These are phyloP conservation scores for Candida yuanshanica DNA, from an alignment of 805 yeast genomes.

Conservation along the genomic window DNA sequence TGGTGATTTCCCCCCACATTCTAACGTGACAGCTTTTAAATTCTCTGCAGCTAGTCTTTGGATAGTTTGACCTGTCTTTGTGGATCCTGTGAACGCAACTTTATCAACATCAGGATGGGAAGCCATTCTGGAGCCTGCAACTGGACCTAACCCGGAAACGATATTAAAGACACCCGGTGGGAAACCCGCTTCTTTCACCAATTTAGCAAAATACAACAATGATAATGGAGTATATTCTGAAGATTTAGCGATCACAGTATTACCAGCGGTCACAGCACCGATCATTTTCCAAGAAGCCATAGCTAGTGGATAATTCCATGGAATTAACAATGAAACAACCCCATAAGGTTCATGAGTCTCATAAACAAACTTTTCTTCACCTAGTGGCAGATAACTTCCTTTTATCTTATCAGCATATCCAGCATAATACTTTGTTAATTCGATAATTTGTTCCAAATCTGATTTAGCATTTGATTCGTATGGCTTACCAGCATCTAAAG, in stretches of 20 bases:
- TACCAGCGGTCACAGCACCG: conserved; percentile 74
- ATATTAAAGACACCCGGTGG: conserved; percentile 76
- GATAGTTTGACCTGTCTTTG: conserved; percentile 60
- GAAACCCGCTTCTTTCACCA: conserved; percentile 65
- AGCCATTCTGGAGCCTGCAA: conserved; percentile 65
- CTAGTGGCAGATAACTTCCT: conserved; percentile 58
- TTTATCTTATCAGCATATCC: conserved; percentile 66
- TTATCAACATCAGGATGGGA: conserved; percentile 52
- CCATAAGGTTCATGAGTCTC: conserved; percentile 72
- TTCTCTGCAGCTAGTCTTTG: conserved; percentile 57
- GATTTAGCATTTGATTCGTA: conserved; percentile 58
- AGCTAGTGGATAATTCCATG: conserved; percentile 82
- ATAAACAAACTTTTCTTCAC: conserved; percentile 61
- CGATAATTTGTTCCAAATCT: conserved; percentile 59
- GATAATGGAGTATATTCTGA: conserved; percentile 75
- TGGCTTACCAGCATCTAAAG: conserved; percentile 76
- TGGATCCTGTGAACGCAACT: conserved; percentile 62
- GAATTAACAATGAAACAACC: conserved; percentile 76
- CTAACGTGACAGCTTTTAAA: conserved; percentile 60
- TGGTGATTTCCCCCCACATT: conserved; percentile 73
- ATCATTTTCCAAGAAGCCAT: conserved; percentile 78
- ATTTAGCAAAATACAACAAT: conserved; percentile 55
- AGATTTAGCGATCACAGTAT: conserved; percentile 65
- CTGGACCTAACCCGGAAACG: conserved; percentile 64
- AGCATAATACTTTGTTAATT: conserved; percentile 63